These are phyloP conservation scores for Mycena chlorophos DNA, from an alignment of 768 basidiomycete species.

Conservation along the genomic window DNA sequence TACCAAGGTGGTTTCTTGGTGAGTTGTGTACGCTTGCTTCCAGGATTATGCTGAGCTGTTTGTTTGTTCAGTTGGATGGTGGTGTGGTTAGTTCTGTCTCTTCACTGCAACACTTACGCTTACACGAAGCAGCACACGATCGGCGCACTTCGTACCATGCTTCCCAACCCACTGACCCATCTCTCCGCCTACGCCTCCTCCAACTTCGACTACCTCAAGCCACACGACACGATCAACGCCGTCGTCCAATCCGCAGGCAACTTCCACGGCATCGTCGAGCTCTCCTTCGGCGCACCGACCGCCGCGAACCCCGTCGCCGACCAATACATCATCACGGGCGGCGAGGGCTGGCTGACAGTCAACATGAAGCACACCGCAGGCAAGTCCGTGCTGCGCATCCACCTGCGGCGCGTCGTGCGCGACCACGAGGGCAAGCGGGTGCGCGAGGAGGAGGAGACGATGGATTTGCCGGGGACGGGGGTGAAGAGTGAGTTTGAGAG, in stretches of 20 bases:
- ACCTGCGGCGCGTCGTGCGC: conserved; percentile 36
- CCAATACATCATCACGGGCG: conserved; percentile 58
- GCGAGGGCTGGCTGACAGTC: conserved; percentile 59
- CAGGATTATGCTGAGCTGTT: conserved; percentile 3
- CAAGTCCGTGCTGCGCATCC: conserved; percentile 37
- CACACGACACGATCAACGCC: conserved; percentile 76
- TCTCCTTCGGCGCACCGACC: conserved; percentile 63
- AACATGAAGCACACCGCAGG: conserved; percentile 29
- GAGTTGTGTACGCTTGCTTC: conserved; percentile 30
- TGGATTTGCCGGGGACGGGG: conserved; percentile 51
- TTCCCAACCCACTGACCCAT: conserved; percentile 51
- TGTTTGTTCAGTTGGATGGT: conserved; percentile 61
- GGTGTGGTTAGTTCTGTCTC: conserved; percentile 59
- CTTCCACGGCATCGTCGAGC: conserved; percentile 59
- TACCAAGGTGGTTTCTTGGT: conserved; percentile 85
- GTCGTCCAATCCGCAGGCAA: conserved; percentile 50
- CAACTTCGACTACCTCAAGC: conserved; percentile 69
- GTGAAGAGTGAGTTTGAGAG: conserved; percentile 56
- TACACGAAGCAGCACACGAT: conserved; percentile 54
- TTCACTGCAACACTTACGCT: neutral
- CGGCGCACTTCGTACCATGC: conserved; percentile 61
- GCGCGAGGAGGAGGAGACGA: conserved; percentile 49
- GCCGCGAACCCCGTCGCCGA: conserved; percentile 38
- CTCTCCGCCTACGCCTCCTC: conserved; percentile 68
- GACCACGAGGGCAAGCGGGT: conserved; percentile 40